phyloP scores from a whole-genome alignment of 768 basidiomycete genomes.

The Mycena amicta region DNA sequence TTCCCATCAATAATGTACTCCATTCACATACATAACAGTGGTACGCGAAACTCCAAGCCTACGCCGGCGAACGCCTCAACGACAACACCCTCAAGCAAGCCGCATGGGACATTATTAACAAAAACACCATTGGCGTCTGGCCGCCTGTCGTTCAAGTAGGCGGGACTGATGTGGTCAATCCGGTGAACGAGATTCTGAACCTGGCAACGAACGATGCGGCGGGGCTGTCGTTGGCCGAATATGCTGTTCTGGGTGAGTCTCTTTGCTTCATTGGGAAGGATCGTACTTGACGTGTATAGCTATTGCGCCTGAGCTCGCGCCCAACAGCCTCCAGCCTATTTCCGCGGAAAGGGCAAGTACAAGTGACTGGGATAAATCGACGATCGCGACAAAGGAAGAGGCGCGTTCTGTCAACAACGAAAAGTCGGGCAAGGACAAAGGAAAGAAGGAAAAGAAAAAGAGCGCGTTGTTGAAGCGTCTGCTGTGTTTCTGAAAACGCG shows the following conservation, averaged over 20 bases:
- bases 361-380: constrained; percentile 12
- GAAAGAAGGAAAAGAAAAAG: constrained; percentile 4
- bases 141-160: constrained; percentile 42
- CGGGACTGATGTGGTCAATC: constrained; percentile 49
- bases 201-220: constrained; percentile 39
- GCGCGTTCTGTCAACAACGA: not conserved
- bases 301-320: constrained; percentile 38
- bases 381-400: constrained; percentile 5
- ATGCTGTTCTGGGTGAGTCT: constrained; percentile 33
- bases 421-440: not conserved
- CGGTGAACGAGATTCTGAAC: constrained; percentile 44
- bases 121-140: constrained; percentile 37
- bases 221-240: constrained; percentile 36
- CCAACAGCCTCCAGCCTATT: constrained; percentile 18
- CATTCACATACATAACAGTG: constrained; percentile 20
- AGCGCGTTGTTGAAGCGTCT: not conserved
- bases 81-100: constrained; percentile 34
- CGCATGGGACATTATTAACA: constrained; percentile 36
- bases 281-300: constrained; percentile 13
- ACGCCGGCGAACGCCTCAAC: constrained; percentile 39
- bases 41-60: constrained; percentile 43
- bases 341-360: not conserved
- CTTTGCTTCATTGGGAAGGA: not conserved
- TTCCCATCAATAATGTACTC: not conserved
- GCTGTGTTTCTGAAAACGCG: constrained; percentile 9